These are phyloP conservation scores for Saitozyma sp. DNA, from an alignment of 768 basidiomycete genomes.

Conservation along the genomic window DNA sequence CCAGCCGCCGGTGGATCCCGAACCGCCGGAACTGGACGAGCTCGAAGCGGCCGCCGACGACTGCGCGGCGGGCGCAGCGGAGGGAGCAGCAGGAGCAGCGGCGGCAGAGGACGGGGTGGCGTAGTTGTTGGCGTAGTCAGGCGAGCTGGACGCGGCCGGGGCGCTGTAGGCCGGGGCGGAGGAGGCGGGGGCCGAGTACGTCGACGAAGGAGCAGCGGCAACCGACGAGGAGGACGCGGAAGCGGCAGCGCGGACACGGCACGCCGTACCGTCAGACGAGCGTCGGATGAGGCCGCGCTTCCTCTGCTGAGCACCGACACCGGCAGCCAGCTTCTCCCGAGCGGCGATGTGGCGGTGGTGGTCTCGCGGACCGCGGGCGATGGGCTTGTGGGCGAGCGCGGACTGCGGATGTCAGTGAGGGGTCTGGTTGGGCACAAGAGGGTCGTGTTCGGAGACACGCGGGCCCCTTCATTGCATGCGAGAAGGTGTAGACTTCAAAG, in stretches of 20 bases:
- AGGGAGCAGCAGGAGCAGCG: conserved; percentile 6
- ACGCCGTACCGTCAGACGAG: conserved; percentile 35
- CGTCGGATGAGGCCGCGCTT: conserved; percentile 17
- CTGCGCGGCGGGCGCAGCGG: conserved; percentile 5
- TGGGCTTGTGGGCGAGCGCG: conserved; percentile 10
- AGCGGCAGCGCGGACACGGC: conserved; percentile 22
- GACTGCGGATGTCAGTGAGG: conserved; percentile 9
- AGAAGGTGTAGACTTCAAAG: conserved; percentile 6
- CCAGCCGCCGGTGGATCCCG: conserved; percentile 24
- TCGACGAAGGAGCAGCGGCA: conserved; percentile 10
- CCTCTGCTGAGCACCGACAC: conserved; percentile 18
- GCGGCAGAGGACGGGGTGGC: conserved; percentile 7
- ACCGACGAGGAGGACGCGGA: conserved; percentile 11
- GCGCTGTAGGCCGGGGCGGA: conserved; percentile 5
- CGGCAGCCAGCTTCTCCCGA: conserved; percentile 16
- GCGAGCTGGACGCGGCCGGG: not conserved
- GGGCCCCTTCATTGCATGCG: too few relatives aligned
- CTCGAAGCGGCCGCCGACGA: not conserved
- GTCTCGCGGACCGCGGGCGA: conserved; percentile 7
- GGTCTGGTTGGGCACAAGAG: not conserved
- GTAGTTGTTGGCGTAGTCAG: not conserved
- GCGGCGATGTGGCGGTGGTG: conserved; percentile 37
- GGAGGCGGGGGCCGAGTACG: conserved; percentile 47
- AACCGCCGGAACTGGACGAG: not conserved
- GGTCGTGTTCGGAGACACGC: too few relatives aligned